Evolutionary conservation across 2,329 filamentous ascomycete species (phyloP).

Genomic region (Ophiostoma sp.): DNA sequence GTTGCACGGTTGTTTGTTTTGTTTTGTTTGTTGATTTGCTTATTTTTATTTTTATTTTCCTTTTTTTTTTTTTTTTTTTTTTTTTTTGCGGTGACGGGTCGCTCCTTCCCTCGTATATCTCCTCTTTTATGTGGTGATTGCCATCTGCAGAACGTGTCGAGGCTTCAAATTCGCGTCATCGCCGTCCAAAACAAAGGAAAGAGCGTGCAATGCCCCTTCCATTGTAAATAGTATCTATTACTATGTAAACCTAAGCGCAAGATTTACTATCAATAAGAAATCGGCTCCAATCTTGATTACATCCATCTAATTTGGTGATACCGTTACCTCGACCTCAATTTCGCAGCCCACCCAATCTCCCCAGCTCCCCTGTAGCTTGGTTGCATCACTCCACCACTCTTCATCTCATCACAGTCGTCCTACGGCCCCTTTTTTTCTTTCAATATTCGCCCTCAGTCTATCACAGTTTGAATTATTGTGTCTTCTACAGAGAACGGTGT

Average conservation of each 20-base stretch:
- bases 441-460: not conserved
- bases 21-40: slow-evolving; percentile 19
- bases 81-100: slow-evolving; percentile 14
- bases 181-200: not conserved
- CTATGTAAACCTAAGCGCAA: no score
- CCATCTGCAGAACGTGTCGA: slow-evolving; percentile 8
- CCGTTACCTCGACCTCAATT: slow-evolving; percentile 20
- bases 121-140: not conserved
- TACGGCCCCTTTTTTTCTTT: not conserved
- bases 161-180: not conserved
- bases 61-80: slow-evolving; percentile 16
- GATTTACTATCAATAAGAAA: not conserved
- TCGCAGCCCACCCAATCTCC: slow-evolving; percentile 13
- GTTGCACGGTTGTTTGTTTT: slow-evolving; percentile 10
- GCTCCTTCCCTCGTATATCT: slow-evolving; percentile 15
- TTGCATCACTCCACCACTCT: not conserved
- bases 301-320: slow-evolving; percentile 16
- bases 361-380: not conserved
- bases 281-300: not conserved
- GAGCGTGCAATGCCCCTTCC: not conserved
- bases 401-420: slow-evolving; percentile 2
- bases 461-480: not conserved
- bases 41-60: no score
- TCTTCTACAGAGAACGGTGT: not conserved
- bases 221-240: not conserved